phyloP scores from a whole-genome alignment of 768 basidiomycete genomes.

The Fomitopsis pulvina region DNA sequence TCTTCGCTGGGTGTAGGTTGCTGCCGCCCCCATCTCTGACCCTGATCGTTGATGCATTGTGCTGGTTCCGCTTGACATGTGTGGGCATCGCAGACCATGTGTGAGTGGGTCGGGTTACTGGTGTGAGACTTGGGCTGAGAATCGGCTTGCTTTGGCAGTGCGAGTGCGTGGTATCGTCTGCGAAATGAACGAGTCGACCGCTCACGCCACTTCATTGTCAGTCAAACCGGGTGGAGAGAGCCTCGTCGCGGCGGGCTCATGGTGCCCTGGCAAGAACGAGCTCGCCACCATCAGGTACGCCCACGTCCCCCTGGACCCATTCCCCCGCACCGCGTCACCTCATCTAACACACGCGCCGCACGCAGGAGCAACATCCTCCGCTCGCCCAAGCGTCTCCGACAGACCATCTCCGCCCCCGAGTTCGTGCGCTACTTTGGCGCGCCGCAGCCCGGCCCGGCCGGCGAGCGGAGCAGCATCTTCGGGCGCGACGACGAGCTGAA shows the following conservation, averaged over 20 bases:
- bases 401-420: slow-evolving; percentile 54
- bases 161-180: slow-evolving; percentile 21
- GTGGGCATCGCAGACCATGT: slow-evolving; percentile 48
- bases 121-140: not conserved
- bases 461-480: slow-evolving; percentile 70
- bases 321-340: not conserved
- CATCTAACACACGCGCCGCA: not conserved
- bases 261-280: slow-evolving; percentile 77
- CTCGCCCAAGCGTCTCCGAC: slow-evolving; percentile 54
- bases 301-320: not conserved
- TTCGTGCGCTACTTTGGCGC: slow-evolving; percentile 80
- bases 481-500: slow-evolving; percentile 86
- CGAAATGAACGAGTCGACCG: too few species aligned
- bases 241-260: slow-evolving; percentile 72
- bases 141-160: too few species aligned
- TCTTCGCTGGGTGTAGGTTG: slow-evolving; percentile 77
- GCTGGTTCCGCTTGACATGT: not conserved
- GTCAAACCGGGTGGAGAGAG: slow-evolving; percentile 64
- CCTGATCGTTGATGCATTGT: not conserved
- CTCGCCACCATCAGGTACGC: slow-evolving; percentile 61
- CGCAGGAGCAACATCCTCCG: slow-evolving; percentile 55
- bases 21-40: not conserved
- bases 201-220: slow-evolving; percentile 24
- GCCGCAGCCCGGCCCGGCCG: slow-evolving; percentile 53
- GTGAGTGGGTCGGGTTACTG: slow-evolving; percentile 29